phyloP scores from a whole-genome alignment of 2,329 filamentous ascomycete genomes.

The Scolecobasidium constrictum region DNA sequence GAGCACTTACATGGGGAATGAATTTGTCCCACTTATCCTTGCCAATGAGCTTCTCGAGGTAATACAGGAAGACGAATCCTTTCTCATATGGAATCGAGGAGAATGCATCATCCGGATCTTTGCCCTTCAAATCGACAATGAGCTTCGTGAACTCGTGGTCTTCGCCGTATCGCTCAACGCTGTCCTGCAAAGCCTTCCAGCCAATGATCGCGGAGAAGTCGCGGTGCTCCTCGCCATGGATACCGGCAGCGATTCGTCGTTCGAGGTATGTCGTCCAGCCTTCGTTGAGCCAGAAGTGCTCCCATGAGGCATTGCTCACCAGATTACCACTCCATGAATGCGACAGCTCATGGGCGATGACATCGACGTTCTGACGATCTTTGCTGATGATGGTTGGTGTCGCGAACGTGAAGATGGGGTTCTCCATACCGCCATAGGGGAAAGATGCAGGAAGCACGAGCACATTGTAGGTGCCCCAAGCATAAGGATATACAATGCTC shows the following conservation, averaged over 20 bases:
- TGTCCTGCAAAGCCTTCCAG: slow-evolving; percentile 80
- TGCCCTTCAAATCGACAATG: slow-evolving; percentile 73
- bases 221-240: slow-evolving; percentile 76
- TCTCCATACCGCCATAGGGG: slow-evolving; percentile 68
- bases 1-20: slow-evolving; percentile 57
- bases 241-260: slow-evolving; percentile 62
- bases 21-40: slow-evolving; percentile 87
- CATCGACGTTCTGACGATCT: slow-evolving; percentile 74
- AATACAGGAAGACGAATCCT: slow-evolving; percentile 87
- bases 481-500: slow-evolving; percentile 70
- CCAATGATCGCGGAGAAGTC: slow-evolving; percentile 95
- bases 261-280: slow-evolving; percentile 96
- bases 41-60: slow-evolving; percentile 76
- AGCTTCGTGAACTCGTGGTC: slow-evolving; percentile 92
- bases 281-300: slow-evolving; percentile 63
- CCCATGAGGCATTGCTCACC: slow-evolving; percentile 69
- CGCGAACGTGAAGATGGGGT: slow-evolving; percentile 88
- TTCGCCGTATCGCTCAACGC: slow-evolving; percentile 64
- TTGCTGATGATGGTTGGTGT: slow-evolving; percentile 91
- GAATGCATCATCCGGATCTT: slow-evolving; percentile 94
- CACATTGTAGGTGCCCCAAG: slow-evolving; percentile 93
- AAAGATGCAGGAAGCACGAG: slow-evolving; percentile 83
- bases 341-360: slow-evolving; percentile 77
- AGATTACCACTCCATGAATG: slow-evolving; percentile 85
- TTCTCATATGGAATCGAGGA: slow-evolving; percentile 91